Conservation (phyloP, 1,284 basidiomycete species). For the Ganoderma multipileum region DNA sequence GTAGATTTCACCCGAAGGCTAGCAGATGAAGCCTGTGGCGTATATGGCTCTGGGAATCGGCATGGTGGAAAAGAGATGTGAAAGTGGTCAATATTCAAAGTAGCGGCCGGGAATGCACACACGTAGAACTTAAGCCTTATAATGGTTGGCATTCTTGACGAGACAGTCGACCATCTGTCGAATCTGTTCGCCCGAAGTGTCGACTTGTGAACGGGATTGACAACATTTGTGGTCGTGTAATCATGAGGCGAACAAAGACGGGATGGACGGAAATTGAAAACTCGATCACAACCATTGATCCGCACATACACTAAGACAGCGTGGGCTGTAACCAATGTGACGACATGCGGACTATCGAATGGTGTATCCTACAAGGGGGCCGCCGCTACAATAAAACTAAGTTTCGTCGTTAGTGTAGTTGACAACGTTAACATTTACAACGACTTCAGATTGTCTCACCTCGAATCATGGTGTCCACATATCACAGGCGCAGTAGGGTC, state of each 20-base stretch:
- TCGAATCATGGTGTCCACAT: neutral
- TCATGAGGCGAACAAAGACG: neutral
- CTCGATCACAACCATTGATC: neutral
- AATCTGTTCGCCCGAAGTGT: neutral
- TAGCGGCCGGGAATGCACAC: neutral
- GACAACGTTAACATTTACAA: neutral
- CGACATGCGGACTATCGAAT: neutral
- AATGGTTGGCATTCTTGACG: neutral
- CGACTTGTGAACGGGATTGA: neutral
- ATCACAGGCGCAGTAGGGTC: neutral
- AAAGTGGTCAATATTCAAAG: neutral
- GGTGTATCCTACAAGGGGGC: neutral
- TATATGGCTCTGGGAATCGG: neutral
- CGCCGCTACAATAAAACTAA: neutral
- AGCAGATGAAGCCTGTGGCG: neutral
- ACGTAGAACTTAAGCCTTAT: neutral
- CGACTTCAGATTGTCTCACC: neutral
- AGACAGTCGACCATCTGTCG: neutral
- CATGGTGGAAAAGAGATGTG: neutral
- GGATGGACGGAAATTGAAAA: neutral
- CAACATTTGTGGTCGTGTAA: neutral
- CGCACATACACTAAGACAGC: no score
- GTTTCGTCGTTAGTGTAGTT: neutral
- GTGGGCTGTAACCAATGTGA: neutral
- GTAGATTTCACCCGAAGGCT: neutral